Percentiles rank a stretch among this genome's conserved stretches.
Evolutionary conservation across 2,329 filamentous ascomycete species (phyloP).

Genomic region (Cladophialophora bantiana): DNA sequence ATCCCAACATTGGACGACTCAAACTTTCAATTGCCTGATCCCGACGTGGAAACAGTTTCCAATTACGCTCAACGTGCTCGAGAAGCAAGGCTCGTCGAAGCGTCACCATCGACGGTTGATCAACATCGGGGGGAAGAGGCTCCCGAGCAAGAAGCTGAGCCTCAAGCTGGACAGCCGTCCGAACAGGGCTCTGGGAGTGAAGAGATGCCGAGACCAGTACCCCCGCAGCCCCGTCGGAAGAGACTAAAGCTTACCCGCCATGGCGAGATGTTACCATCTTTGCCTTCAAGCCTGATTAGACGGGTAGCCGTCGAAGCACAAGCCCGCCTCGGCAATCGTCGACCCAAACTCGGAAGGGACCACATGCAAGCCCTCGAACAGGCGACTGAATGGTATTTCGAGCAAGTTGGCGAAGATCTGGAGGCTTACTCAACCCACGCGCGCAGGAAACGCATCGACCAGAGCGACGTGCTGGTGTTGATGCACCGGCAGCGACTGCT

Average conservation of each 20-base stretch:
- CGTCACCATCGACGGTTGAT: conserved; percentile 3
- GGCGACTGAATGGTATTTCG: conserved; percentile 90
- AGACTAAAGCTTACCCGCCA: conserved; percentile 66
- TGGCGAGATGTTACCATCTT: conserved; percentile 76
- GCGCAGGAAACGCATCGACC: conserved; percentile 77
- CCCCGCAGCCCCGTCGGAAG: conserved; percentile 37
- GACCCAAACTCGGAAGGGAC: conserved; percentile 74
- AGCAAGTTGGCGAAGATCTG: conserved; percentile 82
- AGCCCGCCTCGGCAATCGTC: conserved; percentile 69
- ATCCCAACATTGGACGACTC: conserved; percentile 46
- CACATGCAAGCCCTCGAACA: conserved; percentile 77
- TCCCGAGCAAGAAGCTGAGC: conserved; percentile 2
- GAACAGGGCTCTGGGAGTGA: neutral
- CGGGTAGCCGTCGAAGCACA: conserved; percentile 50
- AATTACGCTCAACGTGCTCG: conserved; percentile 44
- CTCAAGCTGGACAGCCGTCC: neutral
- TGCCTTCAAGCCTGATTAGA: conserved; percentile 77
- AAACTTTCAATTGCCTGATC: conserved; percentile 36
- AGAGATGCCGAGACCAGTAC: conserved; percentile 3
- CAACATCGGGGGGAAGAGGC: conserved; percentile 20
- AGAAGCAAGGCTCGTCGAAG: conserved; percentile 34
- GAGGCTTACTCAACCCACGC: conserved; percentile 81
- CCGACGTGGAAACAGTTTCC: conserved; percentile 43
- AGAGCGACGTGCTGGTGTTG: conserved; percentile 79
- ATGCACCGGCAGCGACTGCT: conserved; percentile 67